These are phyloP conservation scores for Kodamaea sagamina DNA, from an alignment of 805 yeast genomes.

Conservation along the genomic window DNA sequence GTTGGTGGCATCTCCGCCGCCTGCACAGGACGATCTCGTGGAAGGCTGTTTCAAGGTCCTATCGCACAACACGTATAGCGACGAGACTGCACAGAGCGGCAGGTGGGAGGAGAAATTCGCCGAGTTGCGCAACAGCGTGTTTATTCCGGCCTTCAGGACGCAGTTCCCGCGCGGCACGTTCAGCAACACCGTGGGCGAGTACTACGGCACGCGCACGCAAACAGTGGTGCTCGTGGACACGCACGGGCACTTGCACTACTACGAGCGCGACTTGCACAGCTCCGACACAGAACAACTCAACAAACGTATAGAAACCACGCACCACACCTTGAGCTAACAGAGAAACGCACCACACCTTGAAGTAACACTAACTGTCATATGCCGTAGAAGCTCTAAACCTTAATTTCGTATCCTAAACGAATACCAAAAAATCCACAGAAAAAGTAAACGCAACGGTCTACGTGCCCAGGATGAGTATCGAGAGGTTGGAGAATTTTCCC, in stretches of 20 bases:
- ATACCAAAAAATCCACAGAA: not conserved
- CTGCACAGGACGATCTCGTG: constrained; percentile 44
- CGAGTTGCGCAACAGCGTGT: constrained; percentile 60
- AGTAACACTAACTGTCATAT: too few relatives aligned
- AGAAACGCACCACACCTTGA: too few relatives aligned
- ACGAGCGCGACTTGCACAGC: constrained; percentile 49
- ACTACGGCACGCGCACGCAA: constrained; percentile 88
- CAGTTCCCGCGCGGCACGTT: constrained; percentile 4
- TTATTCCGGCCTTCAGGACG: constrained; percentile 64
- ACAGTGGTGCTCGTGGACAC: constrained; percentile 66
- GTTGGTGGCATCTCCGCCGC: constrained; percentile 20
- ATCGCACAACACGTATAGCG: constrained; percentile 43
- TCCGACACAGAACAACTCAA: constrained; percentile 6
- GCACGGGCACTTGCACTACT: constrained; percentile 53
- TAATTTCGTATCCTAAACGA: too few relatives aligned
- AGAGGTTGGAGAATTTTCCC: constrained; percentile 15
- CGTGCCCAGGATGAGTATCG: constrained; percentile 5
- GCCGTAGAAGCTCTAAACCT: not conserved
- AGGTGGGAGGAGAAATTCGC: constrained; percentile 24
- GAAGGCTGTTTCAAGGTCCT: constrained; percentile 57
- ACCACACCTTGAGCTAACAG: too few relatives aligned
- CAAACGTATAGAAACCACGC: not conserved
- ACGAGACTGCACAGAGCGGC: constrained; percentile 21
- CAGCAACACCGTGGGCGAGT: constrained; percentile 41
- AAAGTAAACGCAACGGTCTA: not conserved